A percentile compares a stretch with the other conserved stretches of the same genome.
Evolutionary conservation across 1,284 basidiomycete species (phyloP).

Genomic region (Neonothopanus nambi): DNA sequence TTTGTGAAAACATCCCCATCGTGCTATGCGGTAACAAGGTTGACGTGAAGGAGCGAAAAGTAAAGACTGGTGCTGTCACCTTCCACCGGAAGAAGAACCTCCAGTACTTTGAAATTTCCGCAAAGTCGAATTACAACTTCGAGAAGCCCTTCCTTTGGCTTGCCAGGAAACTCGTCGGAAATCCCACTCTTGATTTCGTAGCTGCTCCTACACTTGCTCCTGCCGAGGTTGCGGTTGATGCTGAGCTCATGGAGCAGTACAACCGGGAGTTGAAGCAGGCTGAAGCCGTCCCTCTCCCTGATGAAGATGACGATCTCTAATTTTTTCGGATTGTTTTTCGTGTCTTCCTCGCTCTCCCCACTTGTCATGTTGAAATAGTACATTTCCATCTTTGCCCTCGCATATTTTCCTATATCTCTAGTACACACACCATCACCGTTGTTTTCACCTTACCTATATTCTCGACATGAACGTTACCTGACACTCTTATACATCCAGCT

Average conservation of each 20-base stretch:
- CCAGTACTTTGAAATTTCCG: constrained; percentile 99
- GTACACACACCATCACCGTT: too few species aligned
- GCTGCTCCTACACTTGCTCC: constrained; percentile 96
- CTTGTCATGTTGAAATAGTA: too few species aligned
- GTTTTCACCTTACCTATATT: too few species aligned
- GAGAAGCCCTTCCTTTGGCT: constrained; percentile 99
- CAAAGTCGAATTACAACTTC: constrained; percentile 99
- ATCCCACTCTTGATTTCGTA: constrained; percentile 90
- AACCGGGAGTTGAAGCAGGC: constrained; percentile 76
- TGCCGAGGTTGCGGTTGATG: constrained; percentile 89
- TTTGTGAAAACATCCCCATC: constrained; percentile 99
- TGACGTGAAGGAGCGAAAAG: constrained; percentile 99
- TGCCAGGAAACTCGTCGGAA: constrained; percentile 96
- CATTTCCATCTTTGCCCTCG: too few species aligned
- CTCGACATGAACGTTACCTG: too few species aligned
- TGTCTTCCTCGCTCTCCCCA: too few species aligned
- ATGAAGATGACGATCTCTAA: constrained; percentile 79
- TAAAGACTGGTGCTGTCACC: constrained; percentile 97
- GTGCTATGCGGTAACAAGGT: constrained; percentile 99
- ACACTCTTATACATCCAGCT: too few species aligned
- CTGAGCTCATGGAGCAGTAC: constrained; percentile 82
- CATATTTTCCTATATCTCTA: too few species aligned
- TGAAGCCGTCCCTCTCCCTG: constrained; percentile 73
- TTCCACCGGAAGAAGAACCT: constrained; percentile 99
- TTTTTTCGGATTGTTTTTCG: constrained; percentile 13